Evolutionary conservation across 768 basidiomycete genomes (phyloP).

Genomic region (Steccherinum ochraceum): DNA sequence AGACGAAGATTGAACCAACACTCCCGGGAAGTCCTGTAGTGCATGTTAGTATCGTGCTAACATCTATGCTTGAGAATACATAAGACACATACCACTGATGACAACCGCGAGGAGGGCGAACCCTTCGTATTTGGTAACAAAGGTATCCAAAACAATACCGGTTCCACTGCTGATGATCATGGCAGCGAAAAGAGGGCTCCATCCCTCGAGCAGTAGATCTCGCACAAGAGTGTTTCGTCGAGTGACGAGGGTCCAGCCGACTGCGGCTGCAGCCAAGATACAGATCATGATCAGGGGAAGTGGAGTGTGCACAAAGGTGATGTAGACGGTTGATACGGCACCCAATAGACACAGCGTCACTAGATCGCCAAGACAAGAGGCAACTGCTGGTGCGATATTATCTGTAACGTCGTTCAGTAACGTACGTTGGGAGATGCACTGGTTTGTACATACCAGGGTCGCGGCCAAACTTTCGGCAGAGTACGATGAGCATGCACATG

Average conservation of each 20-base stretch:
- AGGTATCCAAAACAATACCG: slow-evolving; percentile 86
- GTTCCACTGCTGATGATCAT: slow-evolving; percentile 86
- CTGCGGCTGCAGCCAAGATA: slow-evolving; percentile 40
- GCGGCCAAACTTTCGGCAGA: slow-evolving; percentile 66
- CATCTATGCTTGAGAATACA: background rate
- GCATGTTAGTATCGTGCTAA: background rate
- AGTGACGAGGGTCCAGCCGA: slow-evolving; percentile 48
- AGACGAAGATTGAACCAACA: slow-evolving; percentile 87
- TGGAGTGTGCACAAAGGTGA: slow-evolving; percentile 57
- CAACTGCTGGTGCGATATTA: slow-evolving; percentile 93
- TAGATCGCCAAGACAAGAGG: slow-evolving; percentile 88
- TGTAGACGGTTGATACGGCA: slow-evolving; percentile 63
- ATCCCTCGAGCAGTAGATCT: slow-evolving; percentile 75
- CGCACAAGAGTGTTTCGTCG: slow-evolving; percentile 62
- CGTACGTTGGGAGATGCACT: background rate
- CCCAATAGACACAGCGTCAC: slow-evolving; percentile 84
- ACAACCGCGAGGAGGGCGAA: slow-evolving; percentile 85
- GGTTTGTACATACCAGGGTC: slow-evolving; percentile 67
- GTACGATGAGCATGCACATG: slow-evolving; percentile 79
- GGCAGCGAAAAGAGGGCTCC: slow-evolving; percentile 86
- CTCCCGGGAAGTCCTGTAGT: slow-evolving; percentile 73
- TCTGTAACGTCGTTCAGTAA: slow-evolving; percentile 37
- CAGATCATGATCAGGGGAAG: slow-evolving; percentile 53
- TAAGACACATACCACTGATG: slow-evolving; percentile 59
- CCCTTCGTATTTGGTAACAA: slow-evolving; percentile 81